phyloP scores from a whole-genome alignment of 1,284 basidiomycete species.

The Pholiota adiposa region DNA sequence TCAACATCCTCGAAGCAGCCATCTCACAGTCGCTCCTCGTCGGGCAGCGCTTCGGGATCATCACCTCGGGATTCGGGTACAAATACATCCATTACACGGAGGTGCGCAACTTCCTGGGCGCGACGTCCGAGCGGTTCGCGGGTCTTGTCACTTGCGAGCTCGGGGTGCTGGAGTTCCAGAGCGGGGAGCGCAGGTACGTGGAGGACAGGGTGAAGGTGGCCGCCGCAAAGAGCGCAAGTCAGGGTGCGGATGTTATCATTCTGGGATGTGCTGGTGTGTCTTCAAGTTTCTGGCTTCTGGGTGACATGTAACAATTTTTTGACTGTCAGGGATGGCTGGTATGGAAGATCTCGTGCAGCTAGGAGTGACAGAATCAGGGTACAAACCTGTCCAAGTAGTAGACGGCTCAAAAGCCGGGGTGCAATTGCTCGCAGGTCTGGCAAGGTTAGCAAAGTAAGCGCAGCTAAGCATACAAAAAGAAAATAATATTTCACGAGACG shows the following conservation, averaged over 20 bases:
- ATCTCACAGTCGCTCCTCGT: conserved; percentile 36
- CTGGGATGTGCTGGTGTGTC: conserved; percentile 37
- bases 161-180: conserved; percentile 37
- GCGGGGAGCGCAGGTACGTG: conserved; percentile 32
- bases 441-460: conserved; percentile 24
- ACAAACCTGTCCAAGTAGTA: conserved; percentile 30
- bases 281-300: background rate
- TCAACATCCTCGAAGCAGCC: conserved; percentile 39
- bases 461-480: background rate
- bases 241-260: conserved; percentile 38
- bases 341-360: conserved; percentile 37
- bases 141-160: conserved; percentile 34
- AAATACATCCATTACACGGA: conserved; percentile 36
- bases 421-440: conserved; percentile 35
- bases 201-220: conserved; percentile 32
- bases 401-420: conserved; percentile 42
- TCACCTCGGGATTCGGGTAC: conserved; percentile 39
- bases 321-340: conserved; percentile 34
- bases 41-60: conserved; percentile 38
- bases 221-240: conserved; percentile 28
- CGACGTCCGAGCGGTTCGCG: conserved; percentile 35
- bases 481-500: too few species aligned
- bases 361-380: conserved; percentile 33
- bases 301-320: background rate
- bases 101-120: conserved; percentile 37